Base-by-base conservation (phyloP, 306 rosid genomes). In the Gleditsia sinensis region DNA sequence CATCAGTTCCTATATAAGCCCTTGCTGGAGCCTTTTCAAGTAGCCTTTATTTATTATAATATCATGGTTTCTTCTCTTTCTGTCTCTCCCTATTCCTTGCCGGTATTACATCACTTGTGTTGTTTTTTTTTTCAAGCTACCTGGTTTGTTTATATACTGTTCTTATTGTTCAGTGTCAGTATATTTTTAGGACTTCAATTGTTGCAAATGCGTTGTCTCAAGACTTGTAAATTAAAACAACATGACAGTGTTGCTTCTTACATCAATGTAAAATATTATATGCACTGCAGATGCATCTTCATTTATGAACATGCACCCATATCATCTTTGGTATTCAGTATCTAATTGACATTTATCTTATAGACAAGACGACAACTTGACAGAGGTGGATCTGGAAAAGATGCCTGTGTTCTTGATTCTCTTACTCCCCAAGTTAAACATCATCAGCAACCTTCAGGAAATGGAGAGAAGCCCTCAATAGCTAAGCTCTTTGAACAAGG, bases 401-500 rank as follows among this genome's bases (percentile, higher is more conserved):
- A 83, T 66, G 62, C 75, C 30, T 77, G 88, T 69, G 82, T 74
- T 68, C 83, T 75, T 59, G 95, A 88, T 80, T 84, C 98, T 83
- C 96, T 85, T 50, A 54, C 83, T 58, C 74, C 88, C 70, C 96
- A 87, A 84, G 81, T 81, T 78, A 90, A 84, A 80, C 85, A 65
- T 21, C 86, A 91, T 34, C 96, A 80, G 75, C 86, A 81, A 75
- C 89, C 87, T 33, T 83, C 90, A 27, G 96, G 88, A 79, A 88
- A 86, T 32, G 97, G 89, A 75, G 97, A 87, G 66, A 95, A 88
- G 83, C 86, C 98, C 78, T 92, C 99, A 30, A 84, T 95, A 50
- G 97, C 98, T 69, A 92, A 95, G 84, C 97, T 95, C 81, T 95
- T 95, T 72, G 99, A 95, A 71, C 99, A 95, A 95, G 99, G 99